A percentile compares a stretch with the other conserved stretches of the same genome.
These are phyloP conservation scores for Ganoderma leucocontextum DNA, from an alignment of 1,284 basidiomycete genomes.

Conservation along the genomic window DNA sequence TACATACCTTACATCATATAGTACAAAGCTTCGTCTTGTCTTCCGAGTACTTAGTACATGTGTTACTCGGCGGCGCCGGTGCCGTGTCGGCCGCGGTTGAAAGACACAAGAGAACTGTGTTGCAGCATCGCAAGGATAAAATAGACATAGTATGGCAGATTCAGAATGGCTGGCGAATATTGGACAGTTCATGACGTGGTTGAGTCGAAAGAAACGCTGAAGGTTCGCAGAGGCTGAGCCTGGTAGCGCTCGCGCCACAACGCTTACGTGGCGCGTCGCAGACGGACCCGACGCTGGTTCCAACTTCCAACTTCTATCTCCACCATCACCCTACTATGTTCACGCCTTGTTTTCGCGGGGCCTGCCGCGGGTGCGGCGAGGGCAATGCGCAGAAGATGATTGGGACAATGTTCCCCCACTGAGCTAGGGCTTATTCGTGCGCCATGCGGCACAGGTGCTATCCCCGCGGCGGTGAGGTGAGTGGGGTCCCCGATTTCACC, in stretches of 20 bases:
- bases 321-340: neutral
- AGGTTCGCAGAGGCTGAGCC: too few species aligned
- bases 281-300: neutral
- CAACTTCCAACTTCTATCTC: neutral
- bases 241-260: neutral
- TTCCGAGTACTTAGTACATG: neutral
- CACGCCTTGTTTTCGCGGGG: neutral
- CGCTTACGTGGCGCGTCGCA: neutral
- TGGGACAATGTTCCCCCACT: neutral
- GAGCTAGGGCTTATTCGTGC: neutral
- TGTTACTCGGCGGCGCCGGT: neutral
- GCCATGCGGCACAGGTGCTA: neutral
- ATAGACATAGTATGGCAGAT: neutral
- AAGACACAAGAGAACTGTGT: neutral
- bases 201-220: neutral
- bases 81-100: neutral
- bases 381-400: neutral
- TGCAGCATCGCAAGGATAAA: neutral
- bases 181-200: neutral
- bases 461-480: constrained; percentile 4
- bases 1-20: neutral
- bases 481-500: neutral
- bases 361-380: neutral
- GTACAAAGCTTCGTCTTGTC: neutral
- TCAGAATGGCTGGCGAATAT: neutral